Evolutionary conservation across 495 filamentous ascomycete genomes (phyloP).

Genomic region (Penicillium roqueforti): DNA sequence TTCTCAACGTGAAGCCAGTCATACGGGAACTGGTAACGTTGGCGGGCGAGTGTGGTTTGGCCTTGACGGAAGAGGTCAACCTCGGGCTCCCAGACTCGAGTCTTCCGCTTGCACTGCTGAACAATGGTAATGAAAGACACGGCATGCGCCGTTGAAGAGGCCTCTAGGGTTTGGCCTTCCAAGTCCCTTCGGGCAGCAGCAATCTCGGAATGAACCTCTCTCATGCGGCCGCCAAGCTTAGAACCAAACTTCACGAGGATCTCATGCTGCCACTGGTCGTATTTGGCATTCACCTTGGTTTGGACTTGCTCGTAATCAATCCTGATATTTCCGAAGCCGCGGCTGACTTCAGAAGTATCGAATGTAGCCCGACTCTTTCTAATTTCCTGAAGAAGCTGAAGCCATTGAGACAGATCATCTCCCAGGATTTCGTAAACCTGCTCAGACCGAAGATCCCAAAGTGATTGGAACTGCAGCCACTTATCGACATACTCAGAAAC

Average conservation of each 20-base stretch:
- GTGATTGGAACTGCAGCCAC: constrained; percentile 97
- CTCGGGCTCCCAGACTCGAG: constrained; percentile 89
- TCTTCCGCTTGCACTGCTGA: constrained; percentile 89
- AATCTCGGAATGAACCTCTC: constrained; percentile 82
- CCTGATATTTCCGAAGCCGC: constrained; percentile 84
- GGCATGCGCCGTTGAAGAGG: constrained; percentile 89
- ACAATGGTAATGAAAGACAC: constrained; percentile 98
- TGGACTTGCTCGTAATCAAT: constrained; percentile 99
- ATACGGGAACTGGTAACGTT: constrained; percentile 85
- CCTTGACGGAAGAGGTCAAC: constrained; percentile 93
- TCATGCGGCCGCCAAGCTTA: constrained; percentile 83
- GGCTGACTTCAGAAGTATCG: constrained; percentile 88
- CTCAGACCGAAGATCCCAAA: constrained; percentile 96
- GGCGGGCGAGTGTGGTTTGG: constrained; percentile 80
- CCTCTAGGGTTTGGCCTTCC: constrained; percentile 84
- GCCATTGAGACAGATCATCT: constrained; percentile 88
- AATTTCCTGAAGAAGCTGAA: constrained; percentile 92
- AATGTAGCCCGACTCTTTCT: constrained; percentile 90
- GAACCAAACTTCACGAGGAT: constrained; percentile 87
- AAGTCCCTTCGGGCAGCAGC: constrained; percentile 83
- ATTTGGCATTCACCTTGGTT: constrained; percentile 95
- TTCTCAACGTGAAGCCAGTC: constrained; percentile 96
- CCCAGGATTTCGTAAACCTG: constrained; percentile 87
- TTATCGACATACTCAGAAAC: constrained; percentile 86
- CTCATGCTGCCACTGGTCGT: constrained; percentile 99